phyloP scores from a whole-genome alignment of 208 protist genomes.

The Trypanosoma platydactyli region DNA sequence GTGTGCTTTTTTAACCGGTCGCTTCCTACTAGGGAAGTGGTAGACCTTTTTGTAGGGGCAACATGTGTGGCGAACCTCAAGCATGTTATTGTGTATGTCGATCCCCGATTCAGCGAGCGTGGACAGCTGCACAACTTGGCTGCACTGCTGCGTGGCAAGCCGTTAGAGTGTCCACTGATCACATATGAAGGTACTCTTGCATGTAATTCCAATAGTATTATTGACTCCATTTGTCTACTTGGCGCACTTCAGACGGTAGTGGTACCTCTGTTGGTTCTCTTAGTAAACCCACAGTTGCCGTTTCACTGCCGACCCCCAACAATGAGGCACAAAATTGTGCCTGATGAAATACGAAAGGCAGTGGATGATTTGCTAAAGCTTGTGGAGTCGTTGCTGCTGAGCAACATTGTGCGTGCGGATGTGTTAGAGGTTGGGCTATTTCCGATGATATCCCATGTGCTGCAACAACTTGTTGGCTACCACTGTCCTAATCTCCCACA shows the following conservation, averaged over 20 bases:
- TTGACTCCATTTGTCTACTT: constrained; percentile 82
- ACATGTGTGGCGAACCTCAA: constrained; percentile 7
- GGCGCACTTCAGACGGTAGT: constrained; percentile 63
- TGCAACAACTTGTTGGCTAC: constrained; percentile 40
- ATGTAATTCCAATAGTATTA: constrained; percentile 59
- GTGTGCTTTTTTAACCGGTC: constrained; percentile 64
- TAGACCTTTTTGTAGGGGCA: constrained; percentile 26
- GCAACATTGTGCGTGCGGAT: constrained; percentile 62
- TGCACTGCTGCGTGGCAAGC: constrained; percentile 50
- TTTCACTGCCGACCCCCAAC: constrained; percentile 35
- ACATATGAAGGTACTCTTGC: constrained; percentile 69
- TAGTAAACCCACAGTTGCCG: constrained; percentile 68
- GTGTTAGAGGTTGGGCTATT: constrained; percentile 66
- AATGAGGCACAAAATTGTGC: constrained; percentile 8
- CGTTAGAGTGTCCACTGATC: constrained; percentile 50
- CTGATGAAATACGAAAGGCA: constrained; percentile 30
- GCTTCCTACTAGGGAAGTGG: constrained; percentile 41
- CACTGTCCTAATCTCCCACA: constrained; percentile 37
- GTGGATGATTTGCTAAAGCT: constrained; percentile 62
- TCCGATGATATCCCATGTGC: constrained; percentile 53
- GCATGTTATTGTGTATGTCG: constrained; percentile 66
- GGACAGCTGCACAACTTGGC: constrained; percentile 82
- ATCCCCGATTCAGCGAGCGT: constrained; percentile 71
- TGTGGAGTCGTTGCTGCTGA: constrained; percentile 47
- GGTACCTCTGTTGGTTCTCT: constrained; percentile 66